A percentile compares a stretch with the other conserved stretches of the same genome.
Evolutionary conservation across 495 filamentous ascomycete species (phyloP).

Genomic region (Penicillium verhagenii): DNA sequence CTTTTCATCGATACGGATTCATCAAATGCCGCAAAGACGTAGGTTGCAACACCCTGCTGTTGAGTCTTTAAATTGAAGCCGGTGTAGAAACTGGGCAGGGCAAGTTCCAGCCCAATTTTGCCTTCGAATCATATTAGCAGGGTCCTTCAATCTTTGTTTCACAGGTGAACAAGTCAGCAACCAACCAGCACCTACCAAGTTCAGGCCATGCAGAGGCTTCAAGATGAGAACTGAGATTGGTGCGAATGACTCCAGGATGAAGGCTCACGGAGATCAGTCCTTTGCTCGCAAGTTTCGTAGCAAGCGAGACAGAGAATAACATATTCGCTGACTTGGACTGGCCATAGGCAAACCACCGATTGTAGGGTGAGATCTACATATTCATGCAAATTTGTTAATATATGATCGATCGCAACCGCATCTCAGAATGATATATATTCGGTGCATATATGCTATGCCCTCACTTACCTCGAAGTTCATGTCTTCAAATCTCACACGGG

Average conservation of each 20-base stretch:
- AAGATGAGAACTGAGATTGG: constrained; percentile 27
- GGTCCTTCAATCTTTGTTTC: too few species aligned
- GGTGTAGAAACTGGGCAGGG: neutral
- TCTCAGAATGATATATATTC: too few species aligned
- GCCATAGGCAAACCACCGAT: constrained; percentile 52
- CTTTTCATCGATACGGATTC: neutral
- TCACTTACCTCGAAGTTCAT: constrained; percentile 49
- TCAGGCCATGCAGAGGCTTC: constrained; percentile 19
- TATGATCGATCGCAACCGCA: neutral
- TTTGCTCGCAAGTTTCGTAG: constrained; percentile 38
- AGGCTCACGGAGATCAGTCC: constrained; percentile 31
- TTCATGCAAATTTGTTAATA: constrained; percentile 16
- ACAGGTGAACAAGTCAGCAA: neutral
- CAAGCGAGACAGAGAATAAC: constrained; percentile 39
- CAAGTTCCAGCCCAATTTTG: neutral
- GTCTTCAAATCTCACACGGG: constrained; percentile 51
- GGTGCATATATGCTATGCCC: neutral
- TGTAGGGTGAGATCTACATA: constrained; percentile 50
- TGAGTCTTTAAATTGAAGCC: neutral
- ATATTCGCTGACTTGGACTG: constrained; percentile 61
- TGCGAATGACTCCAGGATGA: constrained; percentile 45
- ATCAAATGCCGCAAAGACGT: constrained; percentile 6
- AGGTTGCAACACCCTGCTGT: constrained; percentile 6
- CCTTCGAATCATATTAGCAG: neutral
- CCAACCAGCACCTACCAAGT: neutral